Conservation (phyloP, 116 monocot genomes). For the Phalaenopsis hybrid region DNA sequence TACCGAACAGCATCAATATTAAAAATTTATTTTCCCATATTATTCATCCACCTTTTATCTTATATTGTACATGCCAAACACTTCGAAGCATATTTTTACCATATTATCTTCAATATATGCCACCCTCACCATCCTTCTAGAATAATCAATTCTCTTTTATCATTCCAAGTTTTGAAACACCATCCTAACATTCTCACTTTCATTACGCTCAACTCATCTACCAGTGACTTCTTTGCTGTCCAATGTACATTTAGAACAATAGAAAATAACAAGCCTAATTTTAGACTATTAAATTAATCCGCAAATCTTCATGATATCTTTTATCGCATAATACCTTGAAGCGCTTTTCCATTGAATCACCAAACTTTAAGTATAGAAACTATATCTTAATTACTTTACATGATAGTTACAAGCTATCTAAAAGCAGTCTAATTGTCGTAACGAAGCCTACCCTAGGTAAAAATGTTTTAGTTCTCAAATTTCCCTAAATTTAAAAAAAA, state of each 20-base stretch:
- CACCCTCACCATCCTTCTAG: neutral
- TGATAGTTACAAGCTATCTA: neutral
- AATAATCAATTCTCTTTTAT: neutral
- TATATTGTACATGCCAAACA: neutral
- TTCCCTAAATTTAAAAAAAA: neutral
- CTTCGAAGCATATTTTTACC: neutral
- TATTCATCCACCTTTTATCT: neutral
- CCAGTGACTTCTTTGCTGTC: neutral
- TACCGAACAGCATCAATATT: neutral
- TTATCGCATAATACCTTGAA: neutral
- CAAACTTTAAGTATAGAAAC: neutral
- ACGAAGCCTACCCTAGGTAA: neutral
- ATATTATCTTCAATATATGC: neutral
- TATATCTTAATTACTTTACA: neutral
- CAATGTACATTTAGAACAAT: neutral
- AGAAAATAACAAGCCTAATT: neutral
- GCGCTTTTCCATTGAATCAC: neutral
- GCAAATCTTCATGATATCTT: neutral
- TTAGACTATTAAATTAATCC: neutral
- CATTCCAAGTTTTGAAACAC: neutral
- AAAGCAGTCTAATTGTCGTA: neutral
- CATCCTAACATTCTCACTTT: neutral
- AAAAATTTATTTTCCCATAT: neutral
- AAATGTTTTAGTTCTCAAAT: neutral
- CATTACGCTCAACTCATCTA: neutral